Conservation (phyloP, 2,329 filamentous ascomycete species). For the Geosmithia putterillii region DNA sequence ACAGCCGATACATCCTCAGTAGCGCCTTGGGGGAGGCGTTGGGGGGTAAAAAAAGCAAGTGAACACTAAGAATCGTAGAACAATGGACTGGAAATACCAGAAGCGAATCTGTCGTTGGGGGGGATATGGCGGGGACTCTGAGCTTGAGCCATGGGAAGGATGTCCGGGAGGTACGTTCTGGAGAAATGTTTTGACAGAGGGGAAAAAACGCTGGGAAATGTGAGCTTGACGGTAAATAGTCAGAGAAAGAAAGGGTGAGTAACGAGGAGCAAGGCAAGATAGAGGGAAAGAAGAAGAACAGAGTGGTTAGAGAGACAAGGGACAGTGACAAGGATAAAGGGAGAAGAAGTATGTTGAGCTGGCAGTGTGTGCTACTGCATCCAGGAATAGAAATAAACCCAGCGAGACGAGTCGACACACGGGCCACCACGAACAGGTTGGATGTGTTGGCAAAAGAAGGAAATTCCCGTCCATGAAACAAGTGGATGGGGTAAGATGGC, state of each 20-base stretch:
- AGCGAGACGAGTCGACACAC: neutral
- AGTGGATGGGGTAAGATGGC: neutral
- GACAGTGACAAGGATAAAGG: neutral
- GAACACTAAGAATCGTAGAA: too few relatives aligned
- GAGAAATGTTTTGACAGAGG: too few relatives aligned
- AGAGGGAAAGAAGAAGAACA: neutral
- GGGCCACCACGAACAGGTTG: conserved; percentile 1
- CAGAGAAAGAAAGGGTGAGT: neutral
- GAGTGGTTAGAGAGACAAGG: neutral
- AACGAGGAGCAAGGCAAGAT: neutral
- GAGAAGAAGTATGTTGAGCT: neutral
- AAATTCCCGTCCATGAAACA: neutral
- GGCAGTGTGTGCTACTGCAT: neutral
- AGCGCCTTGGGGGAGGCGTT: too few relatives aligned
- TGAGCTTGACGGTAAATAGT: neutral
- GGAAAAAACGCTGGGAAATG: neutral
- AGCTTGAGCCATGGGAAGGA: too few relatives aligned
- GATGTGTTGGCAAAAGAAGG: conserved; percentile 3
- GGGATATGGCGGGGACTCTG: too few relatives aligned
- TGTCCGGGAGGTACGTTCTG: too few relatives aligned
- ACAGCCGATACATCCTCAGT: neutral
- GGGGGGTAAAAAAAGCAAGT: too few relatives aligned
- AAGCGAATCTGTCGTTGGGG: too few relatives aligned
- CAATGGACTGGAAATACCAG: too few relatives aligned
- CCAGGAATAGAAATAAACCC: neutral